These are phyloP conservation scores for Leishmania lainsoni DNA, from an alignment of 208 protist species.

Conservation along the genomic window DNA sequence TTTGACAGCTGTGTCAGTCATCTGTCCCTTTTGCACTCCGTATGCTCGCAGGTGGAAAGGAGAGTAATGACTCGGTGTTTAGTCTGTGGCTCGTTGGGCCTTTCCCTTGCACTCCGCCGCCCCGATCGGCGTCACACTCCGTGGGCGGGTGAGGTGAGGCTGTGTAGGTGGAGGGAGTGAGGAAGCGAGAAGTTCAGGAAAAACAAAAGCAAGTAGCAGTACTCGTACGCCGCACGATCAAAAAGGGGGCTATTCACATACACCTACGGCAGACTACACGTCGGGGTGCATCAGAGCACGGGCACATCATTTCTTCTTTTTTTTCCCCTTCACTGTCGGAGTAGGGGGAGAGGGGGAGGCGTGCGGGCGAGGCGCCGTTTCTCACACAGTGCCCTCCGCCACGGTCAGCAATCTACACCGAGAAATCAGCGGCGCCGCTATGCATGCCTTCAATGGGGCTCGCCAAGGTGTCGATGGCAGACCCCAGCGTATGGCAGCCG, in stretches of 20 bases:
- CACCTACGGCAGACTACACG: not conserved
- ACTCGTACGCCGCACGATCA: not conserved
- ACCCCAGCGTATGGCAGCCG: slow-evolving; percentile 37
- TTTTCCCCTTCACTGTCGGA: not conserved
- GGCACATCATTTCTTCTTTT: not conserved
- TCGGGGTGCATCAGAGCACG: not conserved
- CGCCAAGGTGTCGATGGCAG: slow-evolving; percentile 31
- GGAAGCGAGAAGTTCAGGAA: not conserved
- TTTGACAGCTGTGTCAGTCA: not conserved
- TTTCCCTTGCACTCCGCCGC: not conserved
- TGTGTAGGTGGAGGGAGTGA: not conserved
- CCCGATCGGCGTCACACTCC: not conserved
- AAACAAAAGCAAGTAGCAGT: not conserved
- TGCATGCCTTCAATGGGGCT: not conserved
- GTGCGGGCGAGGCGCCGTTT: not conserved
- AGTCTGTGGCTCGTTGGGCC: not conserved
- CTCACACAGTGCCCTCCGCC: not conserved
- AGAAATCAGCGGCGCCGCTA: not conserved
- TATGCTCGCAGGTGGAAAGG: not conserved
- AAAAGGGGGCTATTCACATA: not conserved
- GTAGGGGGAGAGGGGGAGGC: not conserved
- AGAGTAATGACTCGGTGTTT: not conserved
- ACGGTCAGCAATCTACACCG: not conserved
- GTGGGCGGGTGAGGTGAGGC: not conserved
- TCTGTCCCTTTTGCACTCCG: not conserved